Conservation (phyloP, 306 rosid species). For the cucumber (Cucumis sativus) region DNA sequence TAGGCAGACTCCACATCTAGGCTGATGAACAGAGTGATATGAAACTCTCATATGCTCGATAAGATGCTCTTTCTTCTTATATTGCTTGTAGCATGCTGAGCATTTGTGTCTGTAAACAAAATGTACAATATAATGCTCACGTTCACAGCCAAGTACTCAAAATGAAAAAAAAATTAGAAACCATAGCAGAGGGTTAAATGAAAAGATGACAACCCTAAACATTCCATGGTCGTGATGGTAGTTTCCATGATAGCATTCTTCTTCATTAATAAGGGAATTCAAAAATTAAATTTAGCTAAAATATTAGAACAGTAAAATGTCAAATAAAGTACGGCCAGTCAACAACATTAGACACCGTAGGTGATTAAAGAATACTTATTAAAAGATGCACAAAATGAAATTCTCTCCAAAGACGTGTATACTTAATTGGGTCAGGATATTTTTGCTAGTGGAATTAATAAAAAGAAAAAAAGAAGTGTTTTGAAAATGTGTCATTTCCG, state of each 20-base stretch:
- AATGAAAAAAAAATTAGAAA: not conserved
- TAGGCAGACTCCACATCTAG: slow-evolving; percentile 50
- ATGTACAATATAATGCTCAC: not conserved
- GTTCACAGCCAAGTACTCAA: not conserved
- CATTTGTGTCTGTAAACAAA: slow-evolving; percentile 50
- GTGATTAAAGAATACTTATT: no score
- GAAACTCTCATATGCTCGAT: slow-evolving; percentile 59
- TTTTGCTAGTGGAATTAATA: no score
- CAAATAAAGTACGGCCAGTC: no score
- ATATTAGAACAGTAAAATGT: not conserved
- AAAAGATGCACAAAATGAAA: no score
- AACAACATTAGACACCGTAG: no score
- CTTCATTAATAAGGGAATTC: not conserved
- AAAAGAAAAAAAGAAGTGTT: no score
- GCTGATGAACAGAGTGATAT: slow-evolving; percentile 62
- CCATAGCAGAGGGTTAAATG: not conserved
- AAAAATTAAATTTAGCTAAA: not conserved
- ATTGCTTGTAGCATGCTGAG: slow-evolving; percentile 69
- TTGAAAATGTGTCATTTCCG: no score
- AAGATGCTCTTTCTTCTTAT: slow-evolving; percentile 57
- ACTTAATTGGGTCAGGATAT: no score
- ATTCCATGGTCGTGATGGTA: not conserved
- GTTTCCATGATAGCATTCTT: not conserved
- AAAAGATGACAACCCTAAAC: not conserved
- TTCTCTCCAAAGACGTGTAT: no score